Conservation (phyloP, 164 flowering plant genomes). For the Santalum album region DNA sequence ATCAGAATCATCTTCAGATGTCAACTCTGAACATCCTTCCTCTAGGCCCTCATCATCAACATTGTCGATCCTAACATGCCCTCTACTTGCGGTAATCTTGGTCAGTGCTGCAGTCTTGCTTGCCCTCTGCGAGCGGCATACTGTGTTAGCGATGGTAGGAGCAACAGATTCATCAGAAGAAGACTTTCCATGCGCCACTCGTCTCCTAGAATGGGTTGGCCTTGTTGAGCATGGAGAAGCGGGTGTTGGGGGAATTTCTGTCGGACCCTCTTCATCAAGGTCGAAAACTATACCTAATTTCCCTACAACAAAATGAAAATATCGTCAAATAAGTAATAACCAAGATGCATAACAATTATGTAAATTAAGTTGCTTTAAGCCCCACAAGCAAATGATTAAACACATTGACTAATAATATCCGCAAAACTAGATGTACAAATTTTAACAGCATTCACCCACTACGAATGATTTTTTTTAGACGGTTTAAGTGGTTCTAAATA, state of each 20-base stretch:
- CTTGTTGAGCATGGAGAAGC: conserved; percentile 44
- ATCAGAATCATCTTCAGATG: conserved; percentile 50
- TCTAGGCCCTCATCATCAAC: conserved; percentile 24
- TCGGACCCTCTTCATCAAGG: conserved; percentile 21
- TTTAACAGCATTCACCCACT: no score
- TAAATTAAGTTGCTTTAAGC: no score
- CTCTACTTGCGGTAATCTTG: conserved; percentile 41
- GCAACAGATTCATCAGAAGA: conserved; percentile 52
- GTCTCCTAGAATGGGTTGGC: conserved; percentile 42
- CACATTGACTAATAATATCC: no score
- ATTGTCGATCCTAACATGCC: conserved; percentile 11
- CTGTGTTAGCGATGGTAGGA: conserved; percentile 22
- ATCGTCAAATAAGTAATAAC: not conserved
- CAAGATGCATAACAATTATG: not conserved
- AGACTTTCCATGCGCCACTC: conserved; percentile 34
- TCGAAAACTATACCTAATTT: conserved; percentile 46
- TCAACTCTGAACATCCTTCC: conserved; percentile 51
- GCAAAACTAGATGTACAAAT: no score
- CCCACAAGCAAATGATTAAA: no score
- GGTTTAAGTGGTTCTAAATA: no score
- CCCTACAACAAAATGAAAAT: conserved; percentile 21
- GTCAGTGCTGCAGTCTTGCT: conserved; percentile 83
- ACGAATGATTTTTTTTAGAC: no score
- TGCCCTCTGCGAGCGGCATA: conserved; percentile 73
- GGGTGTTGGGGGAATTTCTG: conserved; percentile 44